Conservation (phyloP, 192 early-diverging fungal genomes). For the Pilobolus umbonatus region DNA sequence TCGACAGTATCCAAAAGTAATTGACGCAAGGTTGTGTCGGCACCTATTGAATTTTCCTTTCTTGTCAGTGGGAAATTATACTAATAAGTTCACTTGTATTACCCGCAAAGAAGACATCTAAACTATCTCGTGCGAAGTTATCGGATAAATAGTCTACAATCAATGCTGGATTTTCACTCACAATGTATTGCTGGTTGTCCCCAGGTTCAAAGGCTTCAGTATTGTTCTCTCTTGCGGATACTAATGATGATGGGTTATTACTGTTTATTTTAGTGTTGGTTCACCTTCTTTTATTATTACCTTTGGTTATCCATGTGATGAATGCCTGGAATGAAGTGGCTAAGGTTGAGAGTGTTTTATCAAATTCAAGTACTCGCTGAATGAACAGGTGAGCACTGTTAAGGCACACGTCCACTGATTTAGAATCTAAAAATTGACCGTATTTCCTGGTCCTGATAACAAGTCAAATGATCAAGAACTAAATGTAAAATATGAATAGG, state of each 20-base stretch:
- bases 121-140: slow-evolving; percentile 3
- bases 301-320: slow-evolving; percentile 4
- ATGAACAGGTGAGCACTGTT: background rate
- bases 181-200: background rate
- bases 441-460: background rate
- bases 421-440: slow-evolving; percentile 1
- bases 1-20: too few species aligned
- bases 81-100: too few species aligned
- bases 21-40: too few species aligned
- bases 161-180: slow-evolving; percentile 8
- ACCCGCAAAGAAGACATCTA: slow-evolving; percentile 1
- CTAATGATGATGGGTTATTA: too few species aligned
- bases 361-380: background rate
- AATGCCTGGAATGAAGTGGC: background rate
- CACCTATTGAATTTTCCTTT: too few species aligned
- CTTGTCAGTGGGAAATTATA: too few species aligned
- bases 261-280: too few species aligned
- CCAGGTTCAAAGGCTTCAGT: background rate
- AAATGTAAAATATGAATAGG: background rate
- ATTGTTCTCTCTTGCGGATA: too few species aligned
- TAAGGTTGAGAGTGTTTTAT: background rate
- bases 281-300: slow-evolving; percentile 1
- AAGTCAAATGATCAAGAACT: background rate
- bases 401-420: background rate
- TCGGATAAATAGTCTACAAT: background rate